Percentiles rank a stretch among this genome's conserved stretches.
These are phyloP conservation scores for Diaporthe sp. DNA, from an alignment of 2,329 filamentous ascomycete species.

Conservation along the genomic window DNA sequence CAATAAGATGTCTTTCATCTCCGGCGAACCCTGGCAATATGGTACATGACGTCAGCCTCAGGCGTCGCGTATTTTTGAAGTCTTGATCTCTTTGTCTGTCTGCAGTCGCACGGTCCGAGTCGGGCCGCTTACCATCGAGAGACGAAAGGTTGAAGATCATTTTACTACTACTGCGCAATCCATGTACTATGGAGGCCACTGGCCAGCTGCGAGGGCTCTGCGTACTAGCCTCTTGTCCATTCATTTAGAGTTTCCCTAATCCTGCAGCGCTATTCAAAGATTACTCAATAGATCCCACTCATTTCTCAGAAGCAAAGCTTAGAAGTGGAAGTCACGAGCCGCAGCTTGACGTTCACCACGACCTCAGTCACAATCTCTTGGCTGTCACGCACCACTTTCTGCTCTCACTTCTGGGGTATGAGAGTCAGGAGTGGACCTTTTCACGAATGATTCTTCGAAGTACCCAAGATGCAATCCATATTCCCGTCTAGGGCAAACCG, in stretches of 20 bases:
- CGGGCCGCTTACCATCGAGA: slow-evolving; percentile 2
- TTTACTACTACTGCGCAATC: not conserved
- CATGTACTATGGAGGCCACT: too few species aligned
- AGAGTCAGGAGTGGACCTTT: too few species aligned
- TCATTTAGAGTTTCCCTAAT: not conserved
- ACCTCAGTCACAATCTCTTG: not conserved
- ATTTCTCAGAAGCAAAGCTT: not conserved
- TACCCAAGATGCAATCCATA: not conserved
- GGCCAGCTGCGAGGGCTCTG: not conserved
- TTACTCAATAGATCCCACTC: not conserved
- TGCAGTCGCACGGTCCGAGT: slow-evolving; percentile 2
- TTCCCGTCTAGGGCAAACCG: not conserved
- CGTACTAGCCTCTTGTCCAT: not conserved
- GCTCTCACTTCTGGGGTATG: too few species aligned
- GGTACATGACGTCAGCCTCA: slow-evolving; percentile 8
- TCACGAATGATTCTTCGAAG: not conserved
- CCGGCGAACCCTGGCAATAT: not conserved
- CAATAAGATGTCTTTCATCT: slow-evolving; percentile 1
- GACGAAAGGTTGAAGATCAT: not conserved
- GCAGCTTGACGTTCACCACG: not conserved
- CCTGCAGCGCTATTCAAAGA: not conserved
- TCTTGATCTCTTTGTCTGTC: not conserved
- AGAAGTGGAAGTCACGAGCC: not conserved
- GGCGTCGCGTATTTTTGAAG: not conserved
- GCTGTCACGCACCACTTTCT: not conserved